Evolutionary conservation across 2,329 filamentous ascomycete species (phyloP).

Genomic region (Knufia petricola): DNA sequence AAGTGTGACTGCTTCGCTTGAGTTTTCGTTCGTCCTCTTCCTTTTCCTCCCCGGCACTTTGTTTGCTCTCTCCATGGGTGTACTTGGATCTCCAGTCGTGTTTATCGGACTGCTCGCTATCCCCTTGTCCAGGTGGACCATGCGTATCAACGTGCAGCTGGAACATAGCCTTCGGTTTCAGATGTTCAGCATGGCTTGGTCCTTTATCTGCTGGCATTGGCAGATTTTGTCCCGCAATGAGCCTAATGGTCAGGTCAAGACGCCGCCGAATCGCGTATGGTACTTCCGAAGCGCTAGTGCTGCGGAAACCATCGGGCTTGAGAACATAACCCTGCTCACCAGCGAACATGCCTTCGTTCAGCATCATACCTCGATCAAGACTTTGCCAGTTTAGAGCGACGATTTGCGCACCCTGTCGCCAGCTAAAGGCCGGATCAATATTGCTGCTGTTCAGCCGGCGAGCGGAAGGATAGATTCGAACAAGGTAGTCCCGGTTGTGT

Average conservation of each 20-base stretch:
- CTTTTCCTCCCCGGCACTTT: slow-evolving; percentile 34
- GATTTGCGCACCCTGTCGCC: slow-evolving; percentile 81
- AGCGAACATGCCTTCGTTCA: slow-evolving; percentile 86
- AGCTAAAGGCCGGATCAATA: slow-evolving; percentile 72
- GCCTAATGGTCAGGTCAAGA: slow-evolving; percentile 59
- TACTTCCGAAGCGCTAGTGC: slow-evolving; percentile 20
- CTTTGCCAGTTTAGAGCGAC: slow-evolving; percentile 92
- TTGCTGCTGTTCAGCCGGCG: slow-evolving; percentile 77
- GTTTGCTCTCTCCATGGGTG: neutral
- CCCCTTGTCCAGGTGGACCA: slow-evolving; percentile 32
- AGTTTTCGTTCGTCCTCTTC: slow-evolving; percentile 35
- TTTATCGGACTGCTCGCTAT: slow-evolving; percentile 33
- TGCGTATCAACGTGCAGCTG: slow-evolving; percentile 69
- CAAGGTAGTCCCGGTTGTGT: slow-evolving; percentile 72
- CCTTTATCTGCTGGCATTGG: slow-evolving; percentile 51
- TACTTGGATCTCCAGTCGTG: slow-evolving; percentile 28
- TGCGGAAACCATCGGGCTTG: slow-evolving; percentile 68
- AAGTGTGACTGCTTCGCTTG: slow-evolving; percentile 50
- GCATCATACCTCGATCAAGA: slow-evolving; percentile 87
- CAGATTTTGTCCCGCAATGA: slow-evolving; percentile 69
- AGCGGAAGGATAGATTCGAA: slow-evolving; percentile 82
- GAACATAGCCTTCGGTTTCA: slow-evolving; percentile 67
- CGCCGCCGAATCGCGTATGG: slow-evolving; percentile 28
- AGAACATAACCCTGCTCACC: slow-evolving; percentile 74
- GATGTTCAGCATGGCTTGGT: slow-evolving; percentile 33